Percentiles rank a stretch among this genome's conserved stretches.
Evolutionary conservation across 768 basidiomycete genomes (phyloP).

Genomic region (Termitomyces sp.): DNA sequence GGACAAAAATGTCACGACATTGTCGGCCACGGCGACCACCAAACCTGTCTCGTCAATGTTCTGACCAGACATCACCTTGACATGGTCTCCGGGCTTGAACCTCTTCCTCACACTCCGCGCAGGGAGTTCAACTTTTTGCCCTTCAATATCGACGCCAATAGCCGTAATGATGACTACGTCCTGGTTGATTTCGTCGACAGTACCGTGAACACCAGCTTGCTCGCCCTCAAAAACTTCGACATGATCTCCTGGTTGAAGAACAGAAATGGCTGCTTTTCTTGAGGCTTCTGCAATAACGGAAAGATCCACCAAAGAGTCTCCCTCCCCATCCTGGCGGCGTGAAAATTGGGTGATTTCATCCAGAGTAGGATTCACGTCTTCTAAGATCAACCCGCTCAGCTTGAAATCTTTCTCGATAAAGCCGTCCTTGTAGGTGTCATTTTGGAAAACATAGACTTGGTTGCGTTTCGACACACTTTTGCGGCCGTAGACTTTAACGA

Average conservation of each 20-base stretch:
- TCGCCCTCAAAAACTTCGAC: conserved; percentile 98
- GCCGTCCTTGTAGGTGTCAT: conserved; percentile 91
- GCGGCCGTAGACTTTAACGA: conserved; percentile 77
- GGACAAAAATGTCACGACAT: conserved; percentile 93
- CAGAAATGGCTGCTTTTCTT: conserved; percentile 83
- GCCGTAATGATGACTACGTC: conserved; percentile 86
- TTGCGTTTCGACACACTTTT: conserved; percentile 71
- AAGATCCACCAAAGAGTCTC: conserved; percentile 73
- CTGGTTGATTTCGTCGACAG: conserved; percentile 82
- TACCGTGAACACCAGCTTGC: conserved; percentile 88
- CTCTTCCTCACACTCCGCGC: conserved; percentile 88
- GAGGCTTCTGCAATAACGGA: conserved; percentile 92
- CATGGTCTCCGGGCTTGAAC: conserved; percentile 96
- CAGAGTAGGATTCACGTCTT: conserved; percentile 91
- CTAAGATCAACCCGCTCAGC: conserved; percentile 65
- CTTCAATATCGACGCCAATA: conserved; percentile 76
- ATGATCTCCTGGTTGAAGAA: conserved; percentile 96
- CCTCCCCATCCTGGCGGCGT: conserved; percentile 65
- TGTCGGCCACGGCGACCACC: conserved; percentile 86
- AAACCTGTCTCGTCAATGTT: conserved; percentile 95
- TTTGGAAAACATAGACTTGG: conserved; percentile 79
- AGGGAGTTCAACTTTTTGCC: conserved; percentile 80
- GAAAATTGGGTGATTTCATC: conserved; percentile 95
- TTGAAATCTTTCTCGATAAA: conserved; percentile 97
- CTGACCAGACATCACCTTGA: conserved; percentile 96